Evolutionary conservation across 257 asterid species (phyloP), one percentile per base, ranked within the genome.

Genomic region (Solanum bukasovii): DNA sequence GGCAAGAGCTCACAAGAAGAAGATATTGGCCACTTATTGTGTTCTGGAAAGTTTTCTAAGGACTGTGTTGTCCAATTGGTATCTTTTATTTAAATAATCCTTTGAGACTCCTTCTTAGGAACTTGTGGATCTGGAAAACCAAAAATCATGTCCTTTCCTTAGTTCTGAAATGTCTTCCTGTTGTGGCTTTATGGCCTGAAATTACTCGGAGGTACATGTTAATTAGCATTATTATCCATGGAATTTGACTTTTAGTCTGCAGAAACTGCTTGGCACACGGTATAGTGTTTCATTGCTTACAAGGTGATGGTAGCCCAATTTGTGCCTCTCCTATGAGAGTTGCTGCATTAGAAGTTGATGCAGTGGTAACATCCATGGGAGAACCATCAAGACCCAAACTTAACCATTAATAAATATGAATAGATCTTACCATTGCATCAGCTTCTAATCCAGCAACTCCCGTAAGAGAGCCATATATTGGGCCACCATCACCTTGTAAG

Each of bases 241-340:
- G 16, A 44, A 12, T 44, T 44, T 44, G 5, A 46, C 93, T 95
- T 94, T 91, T 98, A 97, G 70, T 95, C 96, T 59, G 52, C 94
- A 31, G 99, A 97, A 87, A 91, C 92, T 88, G 96, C 94, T 84
- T 91, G 88, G 92, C 96, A 94, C 84, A 98, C 93, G 90, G 0
- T 94, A 99, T 87, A 87, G 97, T 96, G 90, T 95, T 96, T 89
- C 98, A 95, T 90, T 94, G 98, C 89, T 88, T 97, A 89, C 94
- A 85, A 84, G 99, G 99, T 90, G 99, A 96, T 87, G 98, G 98
- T 56, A 98, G 98, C 88, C 88, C 91, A 52, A 95, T 96, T 88
- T 96, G 98, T 92, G 98, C 98, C 84, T 92, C 96, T 73, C 97
- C 91, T 84, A 92, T 95, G 3, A 98, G 98, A 85, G 89, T 94